A percentile compares a stretch with the other conserved stretches of the same genome.
These are phyloP conservation scores for Rhizophora mangle DNA, from an alignment of 345 rosid genomes.

Conservation along the genomic window DNA sequence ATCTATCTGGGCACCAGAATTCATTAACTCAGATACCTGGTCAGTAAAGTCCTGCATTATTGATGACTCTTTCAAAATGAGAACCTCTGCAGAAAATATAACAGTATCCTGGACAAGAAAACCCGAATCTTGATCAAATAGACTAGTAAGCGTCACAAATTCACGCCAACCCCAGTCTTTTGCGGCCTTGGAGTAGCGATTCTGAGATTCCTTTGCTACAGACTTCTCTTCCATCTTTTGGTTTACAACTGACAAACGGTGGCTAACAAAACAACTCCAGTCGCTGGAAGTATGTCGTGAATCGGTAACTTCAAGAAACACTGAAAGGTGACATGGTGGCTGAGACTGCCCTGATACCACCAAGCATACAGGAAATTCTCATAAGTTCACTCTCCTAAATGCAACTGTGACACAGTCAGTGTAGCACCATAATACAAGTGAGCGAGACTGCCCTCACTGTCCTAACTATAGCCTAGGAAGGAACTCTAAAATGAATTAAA, in stretches of 20 bases:
- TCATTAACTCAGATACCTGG: constrained; percentile 49
- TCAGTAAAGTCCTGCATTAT: constrained; percentile 62
- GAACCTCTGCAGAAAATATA: constrained; percentile 96
- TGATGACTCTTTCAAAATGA: constrained; percentile 94
- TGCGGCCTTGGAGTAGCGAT: constrained; percentile 98
- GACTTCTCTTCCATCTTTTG: constrained; percentile 90
- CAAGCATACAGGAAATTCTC: constrained; percentile 36
- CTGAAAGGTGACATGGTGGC: constrained; percentile 99
- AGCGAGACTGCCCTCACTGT: constrained; percentile 1
- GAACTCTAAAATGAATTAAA: constrained; percentile 8
- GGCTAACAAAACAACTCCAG: constrained; percentile 99
- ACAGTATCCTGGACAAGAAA: constrained; percentile 96
- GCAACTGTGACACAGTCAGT: not conserved
- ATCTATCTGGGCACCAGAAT: constrained; percentile 47
- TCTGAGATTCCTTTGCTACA: constrained; percentile 96
- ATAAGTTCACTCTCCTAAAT: constrained; percentile 36
- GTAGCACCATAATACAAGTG: not conserved
- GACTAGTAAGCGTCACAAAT: constrained; percentile 94
- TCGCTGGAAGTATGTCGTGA: constrained; percentile 83
- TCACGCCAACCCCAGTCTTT: constrained; percentile 99
- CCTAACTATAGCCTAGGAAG: not conserved
- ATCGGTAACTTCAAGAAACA: constrained; percentile 99
- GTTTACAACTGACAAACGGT: constrained; percentile 90
- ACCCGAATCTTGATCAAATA: constrained; percentile 99
- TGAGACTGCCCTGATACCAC: constrained; percentile 99